Percentiles rank a stretch among this genome's conserved stretches.
phyloP scores from a whole-genome alignment of 352 stramenopile species.

The Pythium rishiriense region DNA sequence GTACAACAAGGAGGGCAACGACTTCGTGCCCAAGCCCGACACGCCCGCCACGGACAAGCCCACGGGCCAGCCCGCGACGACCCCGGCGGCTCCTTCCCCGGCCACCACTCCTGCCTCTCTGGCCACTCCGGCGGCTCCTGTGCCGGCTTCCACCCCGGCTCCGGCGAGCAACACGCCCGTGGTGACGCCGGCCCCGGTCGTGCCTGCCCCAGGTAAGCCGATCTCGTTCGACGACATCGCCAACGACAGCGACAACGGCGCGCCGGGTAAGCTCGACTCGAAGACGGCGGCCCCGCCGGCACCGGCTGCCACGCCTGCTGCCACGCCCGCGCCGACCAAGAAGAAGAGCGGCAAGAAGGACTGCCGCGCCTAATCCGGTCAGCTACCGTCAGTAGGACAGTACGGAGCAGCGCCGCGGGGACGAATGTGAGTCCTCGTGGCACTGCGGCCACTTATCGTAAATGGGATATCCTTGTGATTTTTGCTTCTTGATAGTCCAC shows the following conservation, averaged over 20 bases:
- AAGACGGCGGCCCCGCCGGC: background rate
- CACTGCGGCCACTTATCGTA: background rate
- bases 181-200: background rate
- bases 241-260: slow-evolving; percentile 9
- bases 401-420: too few relatives aligned
- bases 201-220: slow-evolving; percentile 2
- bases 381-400: background rate
- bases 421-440: background rate
- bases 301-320: background rate
- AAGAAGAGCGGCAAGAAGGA: slow-evolving; percentile 19
- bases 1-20: slow-evolving; percentile 12
- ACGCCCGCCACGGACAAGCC: background rate
- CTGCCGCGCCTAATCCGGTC: slow-evolving; percentile 9
- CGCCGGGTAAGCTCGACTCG: slow-evolving; percentile 1
- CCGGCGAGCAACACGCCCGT: slow-evolving; percentile 4
- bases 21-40: slow-evolving; percentile 8
- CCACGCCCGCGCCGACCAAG: slow-evolving; percentile 2
- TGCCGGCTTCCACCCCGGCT: background rate
- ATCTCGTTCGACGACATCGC: slow-evolving; percentile 20
- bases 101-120: too few relatives aligned
- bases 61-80: background rate
- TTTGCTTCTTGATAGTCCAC: background rate
- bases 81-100: background rate
- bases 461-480: background rate
- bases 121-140: background rate